phyloP scores from a whole-genome alignment of 345 rosid genomes.

The Noccaea caerulescens region DNA sequence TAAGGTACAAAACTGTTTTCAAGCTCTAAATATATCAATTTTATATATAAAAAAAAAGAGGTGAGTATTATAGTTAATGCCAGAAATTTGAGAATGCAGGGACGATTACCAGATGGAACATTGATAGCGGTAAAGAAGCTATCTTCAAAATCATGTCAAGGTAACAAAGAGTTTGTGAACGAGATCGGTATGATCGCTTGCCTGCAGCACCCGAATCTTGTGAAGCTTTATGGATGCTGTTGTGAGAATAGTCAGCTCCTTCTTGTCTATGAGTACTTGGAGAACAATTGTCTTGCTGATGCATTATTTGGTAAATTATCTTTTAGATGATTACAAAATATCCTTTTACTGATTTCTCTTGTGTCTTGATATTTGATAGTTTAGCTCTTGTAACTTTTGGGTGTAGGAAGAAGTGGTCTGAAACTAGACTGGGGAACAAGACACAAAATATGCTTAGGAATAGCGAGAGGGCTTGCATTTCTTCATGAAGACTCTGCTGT shows the following conservation, averaged over 20 bases:
- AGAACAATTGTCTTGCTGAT: constrained; percentile 51
- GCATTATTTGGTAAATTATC: constrained; percentile 50
- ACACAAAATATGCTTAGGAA: constrained; percentile 40
- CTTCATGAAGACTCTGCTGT: constrained; percentile 45
- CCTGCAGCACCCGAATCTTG: constrained; percentile 52
- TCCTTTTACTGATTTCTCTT: background rate
- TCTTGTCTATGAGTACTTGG: constrained; percentile 55
- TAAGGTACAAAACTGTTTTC: constrained; percentile 34
- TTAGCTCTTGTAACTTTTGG: background rate
- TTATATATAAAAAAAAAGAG: background rate
- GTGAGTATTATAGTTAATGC: background rate
- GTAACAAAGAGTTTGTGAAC: constrained; percentile 52
- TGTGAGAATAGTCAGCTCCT: constrained; percentile 47
- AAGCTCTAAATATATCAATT: too few species aligned
- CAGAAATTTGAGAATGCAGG: constrained; percentile 34
- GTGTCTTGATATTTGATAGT: background rate
- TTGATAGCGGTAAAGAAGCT: constrained; percentile 49
- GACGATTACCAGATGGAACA: constrained; percentile 39
- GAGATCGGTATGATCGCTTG: constrained; percentile 53
- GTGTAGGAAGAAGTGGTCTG: constrained; percentile 31
- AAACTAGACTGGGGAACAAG: constrained; percentile 45
- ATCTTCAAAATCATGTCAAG: constrained; percentile 54
- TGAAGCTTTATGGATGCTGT: constrained; percentile 55
- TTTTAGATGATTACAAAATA: constrained; percentile 6
- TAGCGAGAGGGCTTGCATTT: constrained; percentile 41